Percentiles rank a stretch among this genome's conserved stretches.
Evolutionary conservation across 2,329 filamentous ascomycete species (phyloP).

Genomic region (Trichophyton simii): DNA sequence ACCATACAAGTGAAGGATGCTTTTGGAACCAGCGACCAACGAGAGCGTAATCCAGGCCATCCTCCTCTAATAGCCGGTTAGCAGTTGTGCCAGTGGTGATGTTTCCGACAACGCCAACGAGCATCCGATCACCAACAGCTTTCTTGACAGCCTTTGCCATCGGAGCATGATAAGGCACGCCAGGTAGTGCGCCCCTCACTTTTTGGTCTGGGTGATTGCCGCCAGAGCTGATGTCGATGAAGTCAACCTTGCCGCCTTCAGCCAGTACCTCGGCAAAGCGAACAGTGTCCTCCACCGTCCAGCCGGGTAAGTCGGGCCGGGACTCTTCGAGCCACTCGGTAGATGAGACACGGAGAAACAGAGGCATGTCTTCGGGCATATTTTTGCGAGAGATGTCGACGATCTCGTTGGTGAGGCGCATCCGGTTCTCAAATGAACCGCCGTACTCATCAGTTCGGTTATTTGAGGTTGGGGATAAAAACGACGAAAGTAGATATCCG

Average conservation of each 20-base stretch:
- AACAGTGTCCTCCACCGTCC: conserved; percentile 54
- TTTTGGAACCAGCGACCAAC: conserved; percentile 66
- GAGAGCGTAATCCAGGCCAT: conserved; percentile 55
- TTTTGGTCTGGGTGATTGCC: conserved; percentile 49
- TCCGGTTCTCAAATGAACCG: conserved; percentile 50
- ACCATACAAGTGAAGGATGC: conserved; percentile 66
- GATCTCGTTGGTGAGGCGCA: conserved; percentile 54
- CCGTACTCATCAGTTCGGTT: conserved; percentile 47
- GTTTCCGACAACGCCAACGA: conserved; percentile 62
- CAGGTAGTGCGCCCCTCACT: conserved; percentile 22
- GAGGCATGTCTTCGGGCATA: conserved; percentile 55
- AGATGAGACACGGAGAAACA: conserved; percentile 61
- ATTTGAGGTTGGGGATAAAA: conserved; percentile 59
- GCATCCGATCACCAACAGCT: conserved; percentile 57
- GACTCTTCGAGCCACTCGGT: conserved; percentile 61
- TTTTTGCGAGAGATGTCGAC: conserved; percentile 48
- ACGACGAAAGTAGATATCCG: conserved; percentile 61
- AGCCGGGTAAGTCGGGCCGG: conserved; percentile 45
- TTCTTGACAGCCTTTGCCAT: conserved; percentile 61
- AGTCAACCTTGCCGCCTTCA: conserved; percentile 56
- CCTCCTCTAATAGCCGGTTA: conserved; percentile 43
- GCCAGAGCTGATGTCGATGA: conserved; percentile 69
- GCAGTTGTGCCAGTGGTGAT: conserved; percentile 60
- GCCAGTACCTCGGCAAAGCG: conserved; percentile 56
- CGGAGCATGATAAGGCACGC: conserved; percentile 60